Evolutionary conservation across 2,329 filamentous ascomycete genomes (phyloP).

Genomic region (Curvularia sp.): DNA sequence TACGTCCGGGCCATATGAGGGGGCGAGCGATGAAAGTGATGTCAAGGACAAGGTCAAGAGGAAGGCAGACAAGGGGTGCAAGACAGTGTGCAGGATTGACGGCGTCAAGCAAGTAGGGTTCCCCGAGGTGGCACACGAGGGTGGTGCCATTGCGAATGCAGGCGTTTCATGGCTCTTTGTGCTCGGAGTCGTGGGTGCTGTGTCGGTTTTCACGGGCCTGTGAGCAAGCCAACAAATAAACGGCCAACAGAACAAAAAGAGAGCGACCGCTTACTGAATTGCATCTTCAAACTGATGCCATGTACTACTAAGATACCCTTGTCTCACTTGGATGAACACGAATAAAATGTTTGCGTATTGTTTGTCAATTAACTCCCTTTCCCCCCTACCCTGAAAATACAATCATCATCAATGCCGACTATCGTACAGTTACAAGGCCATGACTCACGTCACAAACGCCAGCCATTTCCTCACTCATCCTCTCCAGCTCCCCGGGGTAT

Average conservation of each 20-base stretch:
- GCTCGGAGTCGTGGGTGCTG: slow-evolving; percentile 30
- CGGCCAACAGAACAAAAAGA: background rate
- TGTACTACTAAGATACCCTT: background rate
- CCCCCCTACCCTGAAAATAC: background rate
- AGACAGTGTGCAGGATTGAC: slow-evolving; percentile 50
- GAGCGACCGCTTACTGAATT: background rate
- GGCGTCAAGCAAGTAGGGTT: slow-evolving; percentile 43
- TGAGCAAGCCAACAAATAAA: background rate
- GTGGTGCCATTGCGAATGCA: slow-evolving; percentile 24
- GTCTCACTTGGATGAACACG: background rate
- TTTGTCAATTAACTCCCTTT: background rate
- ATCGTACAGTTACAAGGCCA: slow-evolving; percentile 4
- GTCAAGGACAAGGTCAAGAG: slow-evolving; percentile 21
- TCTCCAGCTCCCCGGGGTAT: background rate
- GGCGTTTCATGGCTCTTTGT: slow-evolving; percentile 40
- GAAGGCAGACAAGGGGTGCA: slow-evolving; percentile 38
- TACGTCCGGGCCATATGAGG: slow-evolving; percentile 45
- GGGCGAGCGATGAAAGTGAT: slow-evolving; percentile 29
- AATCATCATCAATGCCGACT: background rate
- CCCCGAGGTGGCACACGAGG: slow-evolving; percentile 42
- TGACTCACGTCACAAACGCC: background rate
- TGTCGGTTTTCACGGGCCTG: slow-evolving; percentile 14
- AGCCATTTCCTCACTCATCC: background rate
- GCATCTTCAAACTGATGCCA: background rate
- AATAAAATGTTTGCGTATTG: background rate